phyloP scores from a whole-genome alignment of 148 eudicot species.

The Spergularia bocconei region DNA sequence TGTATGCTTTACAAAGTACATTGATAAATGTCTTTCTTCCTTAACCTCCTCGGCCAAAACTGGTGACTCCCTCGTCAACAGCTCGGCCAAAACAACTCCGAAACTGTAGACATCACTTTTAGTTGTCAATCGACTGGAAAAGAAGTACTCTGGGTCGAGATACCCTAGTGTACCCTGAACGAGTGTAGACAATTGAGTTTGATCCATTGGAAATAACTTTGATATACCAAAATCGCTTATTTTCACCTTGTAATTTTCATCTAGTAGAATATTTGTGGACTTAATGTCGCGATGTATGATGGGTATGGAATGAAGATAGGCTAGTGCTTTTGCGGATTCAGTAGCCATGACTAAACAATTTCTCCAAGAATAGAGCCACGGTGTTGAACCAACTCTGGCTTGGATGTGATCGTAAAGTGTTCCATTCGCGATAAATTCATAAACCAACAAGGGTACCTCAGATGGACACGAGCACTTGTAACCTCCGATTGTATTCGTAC shows the following conservation, averaged over 20 bases:
- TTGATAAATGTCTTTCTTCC: conserved; percentile 12
- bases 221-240: conserved; percentile 23
- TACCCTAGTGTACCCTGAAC: conserved; percentile 27
- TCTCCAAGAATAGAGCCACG: conserved; percentile 7
- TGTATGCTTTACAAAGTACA: neutral
- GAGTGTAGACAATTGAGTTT: conserved; percentile 22
- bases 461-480: conserved; percentile 28
- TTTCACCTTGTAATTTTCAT: conserved; percentile 7
- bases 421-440: conserved; percentile 23
- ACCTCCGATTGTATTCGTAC: conserved; percentile 21
- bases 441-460: conserved; percentile 22
- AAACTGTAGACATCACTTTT: conserved; percentile 25
- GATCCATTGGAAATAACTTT: conserved; percentile 16
- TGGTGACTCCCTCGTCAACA: conserved; percentile 16
- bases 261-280: conserved; percentile 19
- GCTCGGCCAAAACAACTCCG: conserved; percentile 20
- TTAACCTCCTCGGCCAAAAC: neutral
- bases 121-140: conserved; percentile 15
- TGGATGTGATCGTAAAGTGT: conserved; percentile 18
- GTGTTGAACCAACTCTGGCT: neutral
- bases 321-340: conserved; percentile 22
- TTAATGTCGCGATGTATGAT: conserved; percentile 27
- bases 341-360: conserved; percentile 12
- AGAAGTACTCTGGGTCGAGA: conserved; percentile 23
- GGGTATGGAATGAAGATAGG: conserved; percentile 21